A percentile compares a stretch with the other conserved stretches of the same genome.
Evolutionary conservation across 192 early-diverging fungal genomes (phyloP).

Genomic region (Rhizophlyctis rosea): DNA sequence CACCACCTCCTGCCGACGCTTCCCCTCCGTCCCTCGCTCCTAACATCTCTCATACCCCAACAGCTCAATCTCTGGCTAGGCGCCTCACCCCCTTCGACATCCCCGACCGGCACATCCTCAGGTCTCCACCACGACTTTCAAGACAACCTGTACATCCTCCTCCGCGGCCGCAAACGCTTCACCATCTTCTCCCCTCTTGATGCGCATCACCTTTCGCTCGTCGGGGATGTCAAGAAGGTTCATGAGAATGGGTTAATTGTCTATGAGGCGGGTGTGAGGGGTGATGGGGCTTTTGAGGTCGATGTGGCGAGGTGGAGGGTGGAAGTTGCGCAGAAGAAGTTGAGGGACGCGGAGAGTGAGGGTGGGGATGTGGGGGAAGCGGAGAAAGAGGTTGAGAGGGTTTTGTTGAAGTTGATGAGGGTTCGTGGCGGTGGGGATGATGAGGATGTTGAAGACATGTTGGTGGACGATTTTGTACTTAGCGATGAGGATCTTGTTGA

Average conservation of each 20-base stretch:
- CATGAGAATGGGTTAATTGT: conserved; percentile 38
- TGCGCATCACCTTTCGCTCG: conserved; percentile 24
- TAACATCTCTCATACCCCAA: conserved; percentile 34
- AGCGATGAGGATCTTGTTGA: neutral
- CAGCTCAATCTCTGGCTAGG: conserved; percentile 52
- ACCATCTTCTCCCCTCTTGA: conserved; percentile 43
- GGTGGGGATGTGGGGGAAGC: conserved; percentile 4
- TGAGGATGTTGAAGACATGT: no score
- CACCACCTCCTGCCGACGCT: conserved; percentile 21
- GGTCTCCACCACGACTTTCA: conserved; percentile 49
- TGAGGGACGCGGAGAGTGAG: neutral
- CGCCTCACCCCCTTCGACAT: neutral
- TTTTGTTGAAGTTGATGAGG: conserved; percentile 20
- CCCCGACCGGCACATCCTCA: conserved; percentile 27
- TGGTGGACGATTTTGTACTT: no score
- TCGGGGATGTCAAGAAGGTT: conserved; percentile 22
- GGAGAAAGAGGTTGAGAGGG: conserved; percentile 25
- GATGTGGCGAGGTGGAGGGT: conserved; percentile 41
- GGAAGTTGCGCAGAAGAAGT: conserved; percentile 6
- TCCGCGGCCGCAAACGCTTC: conserved; percentile 37
- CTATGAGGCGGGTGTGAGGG: conserved; percentile 24
- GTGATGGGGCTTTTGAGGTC: conserved; percentile 31
- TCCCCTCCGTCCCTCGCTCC: conserved; percentile 18
- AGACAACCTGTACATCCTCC: conserved; percentile 48
- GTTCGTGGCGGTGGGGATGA: neutral